Percentiles rank a stretch among this genome's conserved stretches.
These are phyloP conservation scores for Licmophora abbreviata DNA, from an alignment of 108 stramenopile species.

Conservation along the genomic window DNA sequence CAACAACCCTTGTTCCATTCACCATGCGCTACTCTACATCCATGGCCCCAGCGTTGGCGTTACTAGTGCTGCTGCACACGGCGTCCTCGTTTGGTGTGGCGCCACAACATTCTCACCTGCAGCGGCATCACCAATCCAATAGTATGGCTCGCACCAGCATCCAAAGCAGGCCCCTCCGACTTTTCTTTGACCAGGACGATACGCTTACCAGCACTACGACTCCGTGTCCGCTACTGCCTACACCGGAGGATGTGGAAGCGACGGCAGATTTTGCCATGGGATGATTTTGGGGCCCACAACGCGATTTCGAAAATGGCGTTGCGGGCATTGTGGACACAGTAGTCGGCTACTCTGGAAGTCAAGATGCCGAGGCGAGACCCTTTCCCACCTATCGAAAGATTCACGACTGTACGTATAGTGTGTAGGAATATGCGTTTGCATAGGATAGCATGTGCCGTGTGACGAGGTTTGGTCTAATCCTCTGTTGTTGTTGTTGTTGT, in stretches of 20 bases:
- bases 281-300: conserved; percentile 51
- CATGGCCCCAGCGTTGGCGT: no score
- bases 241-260: conserved; percentile 6
- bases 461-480: background rate
- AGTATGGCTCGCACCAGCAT: no score
- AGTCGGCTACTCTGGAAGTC: conserved; percentile 30
- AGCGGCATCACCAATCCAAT: no score
- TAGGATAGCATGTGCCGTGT: background rate
- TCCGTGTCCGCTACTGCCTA: conserved; percentile 19
- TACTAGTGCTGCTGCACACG: no score
- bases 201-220: no score
- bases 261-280: conserved; percentile 33
- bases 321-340: conserved; percentile 27
- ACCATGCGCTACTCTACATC: no score
- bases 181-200: no score
- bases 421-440: no score
- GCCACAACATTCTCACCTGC: no score
- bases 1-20: no score
- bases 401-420: conserved; percentile 21
- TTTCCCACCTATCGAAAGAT: conserved; percentile 34
- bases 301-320: conserved; percentile 27
- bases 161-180: no score
- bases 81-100: no score
- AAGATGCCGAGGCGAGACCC: conserved; percentile 1
- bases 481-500: background rate